These are phyloP conservation scores for Kuraishia floccosa DNA, from an alignment of 805 yeast species.

Conservation along the genomic window DNA sequence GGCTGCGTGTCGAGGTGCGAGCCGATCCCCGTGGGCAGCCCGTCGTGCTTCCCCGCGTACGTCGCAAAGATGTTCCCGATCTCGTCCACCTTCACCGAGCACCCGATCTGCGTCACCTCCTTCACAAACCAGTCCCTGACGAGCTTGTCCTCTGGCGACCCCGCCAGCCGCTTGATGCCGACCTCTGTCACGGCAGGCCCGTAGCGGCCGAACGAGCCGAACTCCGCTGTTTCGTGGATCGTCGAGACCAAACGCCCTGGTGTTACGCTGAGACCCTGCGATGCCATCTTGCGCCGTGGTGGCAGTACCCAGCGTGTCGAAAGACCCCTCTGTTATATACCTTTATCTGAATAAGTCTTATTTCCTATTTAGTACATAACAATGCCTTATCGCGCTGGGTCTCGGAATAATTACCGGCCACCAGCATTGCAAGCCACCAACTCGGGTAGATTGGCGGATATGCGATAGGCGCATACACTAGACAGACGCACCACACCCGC, in stretches of 20 bases:
- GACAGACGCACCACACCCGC: no score
- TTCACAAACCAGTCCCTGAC: conserved; percentile 56
- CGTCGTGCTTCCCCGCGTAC: conserved; percentile 40
- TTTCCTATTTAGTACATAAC: no score
- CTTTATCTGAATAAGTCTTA: no score
- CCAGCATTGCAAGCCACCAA: no score
- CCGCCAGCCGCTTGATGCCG: conserved; percentile 57
- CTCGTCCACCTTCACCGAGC: conserved; percentile 46
- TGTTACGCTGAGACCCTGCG: conserved; percentile 11
- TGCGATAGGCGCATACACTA: no score
- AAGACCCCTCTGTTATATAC: no score
- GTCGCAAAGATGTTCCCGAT: conserved; percentile 62
- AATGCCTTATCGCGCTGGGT: no score
- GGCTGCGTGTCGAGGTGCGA: conserved; percentile 74
- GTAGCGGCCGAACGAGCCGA: conserved; percentile 58
- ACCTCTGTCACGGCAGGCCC: conserved; percentile 45
- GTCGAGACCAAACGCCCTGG: conserved; percentile 41
- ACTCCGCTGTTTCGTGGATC: conserved; percentile 49
- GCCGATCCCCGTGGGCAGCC: conserved; percentile 60
- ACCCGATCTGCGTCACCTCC: conserved; percentile 42
- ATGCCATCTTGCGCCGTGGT: no score
- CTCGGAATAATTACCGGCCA: no score
- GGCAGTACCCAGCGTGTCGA: no score
- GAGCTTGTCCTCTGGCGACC: conserved; percentile 47
- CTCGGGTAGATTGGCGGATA: no score